phyloP scores from a whole-genome alignment of 2,329 filamentous ascomycete genomes.

The Beauveria scarabaeidicola region DNA sequence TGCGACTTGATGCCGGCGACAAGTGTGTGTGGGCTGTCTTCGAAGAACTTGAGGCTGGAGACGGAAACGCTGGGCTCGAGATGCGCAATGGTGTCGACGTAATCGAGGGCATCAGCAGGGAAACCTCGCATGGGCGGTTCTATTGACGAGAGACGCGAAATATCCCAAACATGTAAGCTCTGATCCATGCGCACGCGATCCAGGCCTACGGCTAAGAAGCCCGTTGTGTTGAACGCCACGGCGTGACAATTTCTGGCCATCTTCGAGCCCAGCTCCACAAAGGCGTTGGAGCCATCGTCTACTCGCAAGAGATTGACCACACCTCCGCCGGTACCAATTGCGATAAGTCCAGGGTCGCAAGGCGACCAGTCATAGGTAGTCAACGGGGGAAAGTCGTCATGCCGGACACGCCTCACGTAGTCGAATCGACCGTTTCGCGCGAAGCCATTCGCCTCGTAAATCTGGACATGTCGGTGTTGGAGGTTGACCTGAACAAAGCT shows the following conservation, averaged over 20 bases:
- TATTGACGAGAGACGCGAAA: slow-evolving; percentile 51
- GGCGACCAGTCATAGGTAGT: slow-evolving; percentile 62
- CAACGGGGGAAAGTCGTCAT: slow-evolving; percentile 55
- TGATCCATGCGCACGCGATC: slow-evolving; percentile 76
- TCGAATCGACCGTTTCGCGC: slow-evolving; percentile 50
- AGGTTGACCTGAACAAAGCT: slow-evolving; percentile 59
- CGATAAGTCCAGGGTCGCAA: slow-evolving; percentile 55
- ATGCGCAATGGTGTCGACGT: slow-evolving; percentile 49
- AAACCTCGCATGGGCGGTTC: slow-evolving; percentile 42
- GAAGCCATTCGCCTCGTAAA: slow-evolving; percentile 54
- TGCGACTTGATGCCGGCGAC: slow-evolving; percentile 69
- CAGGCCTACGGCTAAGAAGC: slow-evolving; percentile 67
- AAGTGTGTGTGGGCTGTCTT: slow-evolving; percentile 65
- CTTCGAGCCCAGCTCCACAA: slow-evolving; percentile 60
- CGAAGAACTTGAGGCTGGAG: slow-evolving; percentile 74
- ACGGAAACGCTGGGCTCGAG: slow-evolving; percentile 64
- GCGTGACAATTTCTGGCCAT: slow-evolving; percentile 72
- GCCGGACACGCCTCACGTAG: slow-evolving; percentile 46
- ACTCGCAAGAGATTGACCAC: slow-evolving; percentile 67
- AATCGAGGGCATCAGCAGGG: slow-evolving; percentile 36
- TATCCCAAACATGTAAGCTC: slow-evolving; percentile 76
- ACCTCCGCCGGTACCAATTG: slow-evolving; percentile 66
- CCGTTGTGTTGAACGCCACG: slow-evolving; percentile 66
- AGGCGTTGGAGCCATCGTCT: slow-evolving; percentile 59
- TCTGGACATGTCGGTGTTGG: slow-evolving; percentile 52